Percentiles rank a stretch among this genome's conserved stretches.
phyloP scores from a whole-genome alignment of 352 stramenopile genomes.

The Pythium brachiatum region DNA sequence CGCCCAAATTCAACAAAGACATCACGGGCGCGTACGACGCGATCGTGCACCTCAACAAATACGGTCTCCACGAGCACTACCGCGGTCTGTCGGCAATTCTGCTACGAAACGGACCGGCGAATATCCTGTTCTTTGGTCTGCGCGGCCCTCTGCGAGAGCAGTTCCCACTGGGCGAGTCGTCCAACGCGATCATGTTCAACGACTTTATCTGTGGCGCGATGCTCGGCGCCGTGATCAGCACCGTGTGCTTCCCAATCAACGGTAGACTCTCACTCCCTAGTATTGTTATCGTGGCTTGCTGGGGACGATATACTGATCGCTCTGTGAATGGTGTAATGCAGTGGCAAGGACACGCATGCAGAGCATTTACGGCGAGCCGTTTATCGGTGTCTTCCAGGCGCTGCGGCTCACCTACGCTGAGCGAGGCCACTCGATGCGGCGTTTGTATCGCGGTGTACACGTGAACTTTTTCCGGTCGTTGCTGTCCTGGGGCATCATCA shows the following conservation, averaged over 20 bases:
- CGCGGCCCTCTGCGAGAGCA: slow-evolving; percentile 66
- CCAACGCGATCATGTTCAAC: slow-evolving; percentile 46
- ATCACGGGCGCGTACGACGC: slow-evolving; percentile 76
- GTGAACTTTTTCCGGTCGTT: slow-evolving; percentile 89
- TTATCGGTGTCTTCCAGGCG: slow-evolving; percentile 55
- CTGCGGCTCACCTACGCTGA: slow-evolving; percentile 72
- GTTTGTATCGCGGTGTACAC: slow-evolving; percentile 81
- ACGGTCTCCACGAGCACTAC: slow-evolving; percentile 79
- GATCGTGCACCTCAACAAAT: slow-evolving; percentile 78
- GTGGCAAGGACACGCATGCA: slow-evolving; percentile 82
- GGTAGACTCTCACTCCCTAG: slow-evolving; percentile 45
- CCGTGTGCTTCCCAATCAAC: slow-evolving; percentile 81
- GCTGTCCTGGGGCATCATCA: slow-evolving; percentile 90
- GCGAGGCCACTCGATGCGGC: slow-evolving; percentile 49
- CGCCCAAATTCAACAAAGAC: slow-evolving; percentile 81
- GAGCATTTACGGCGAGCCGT: slow-evolving; percentile 67
- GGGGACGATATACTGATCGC: background rate
- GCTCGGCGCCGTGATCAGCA: slow-evolving; percentile 83
- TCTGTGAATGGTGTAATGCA: slow-evolving; percentile 17
- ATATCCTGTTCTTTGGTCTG: slow-evolving; percentile 85
- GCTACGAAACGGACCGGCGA: slow-evolving; percentile 80
- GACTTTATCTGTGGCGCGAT: slow-evolving; percentile 86
- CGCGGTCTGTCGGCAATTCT: slow-evolving; percentile 76
- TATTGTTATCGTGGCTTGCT: background rate
- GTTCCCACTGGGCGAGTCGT: slow-evolving; percentile 51